A percentile compares a stretch with the other conserved stretches of the same genome.
phyloP scores from a whole-genome alignment of 2,329 filamentous ascomycete genomes.

The Sporothrix schenckii region DNA sequence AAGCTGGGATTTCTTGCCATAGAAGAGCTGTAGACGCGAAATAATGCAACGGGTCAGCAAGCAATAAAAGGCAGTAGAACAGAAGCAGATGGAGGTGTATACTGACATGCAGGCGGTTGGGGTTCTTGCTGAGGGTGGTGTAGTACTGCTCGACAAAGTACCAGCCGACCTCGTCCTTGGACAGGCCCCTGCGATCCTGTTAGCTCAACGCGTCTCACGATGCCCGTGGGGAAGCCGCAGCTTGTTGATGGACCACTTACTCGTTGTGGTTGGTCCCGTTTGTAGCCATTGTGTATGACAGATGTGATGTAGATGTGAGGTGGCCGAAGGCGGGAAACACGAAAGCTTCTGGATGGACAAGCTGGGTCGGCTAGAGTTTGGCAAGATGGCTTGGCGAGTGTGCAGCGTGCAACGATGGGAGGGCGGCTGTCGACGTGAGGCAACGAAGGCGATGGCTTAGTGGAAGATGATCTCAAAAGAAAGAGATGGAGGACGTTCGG shows the following conservation, averaged over 20 bases:
- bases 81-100: conserved; percentile 33
- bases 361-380: background rate
- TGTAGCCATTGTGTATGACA: conserved; percentile 30
- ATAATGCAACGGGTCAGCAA: conserved; percentile 20
- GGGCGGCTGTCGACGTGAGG: conserved; percentile 9
- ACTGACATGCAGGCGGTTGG: conserved; percentile 84
- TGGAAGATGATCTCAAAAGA: background rate
- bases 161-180: conserved; percentile 97
- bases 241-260: conserved; percentile 12
- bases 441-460: conserved; percentile 19
- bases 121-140: conserved; percentile 90
- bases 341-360: conserved; percentile 2
- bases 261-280: conserved; percentile 32
- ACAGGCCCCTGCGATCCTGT: conserved; percentile 51
- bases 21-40: conserved; percentile 69
- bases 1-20: conserved; percentile 93
- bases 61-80: background rate
- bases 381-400: background rate
- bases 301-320: background rate
- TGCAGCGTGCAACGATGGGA: background rate
- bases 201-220: conserved; percentile 5
- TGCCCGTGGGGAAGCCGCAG: background rate
- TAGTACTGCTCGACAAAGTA: conserved; percentile 99
- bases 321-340: background rate
- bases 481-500: background rate